Conservation (phyloP, 345 rosid genomes). For the Raphanus sativus region DNA sequence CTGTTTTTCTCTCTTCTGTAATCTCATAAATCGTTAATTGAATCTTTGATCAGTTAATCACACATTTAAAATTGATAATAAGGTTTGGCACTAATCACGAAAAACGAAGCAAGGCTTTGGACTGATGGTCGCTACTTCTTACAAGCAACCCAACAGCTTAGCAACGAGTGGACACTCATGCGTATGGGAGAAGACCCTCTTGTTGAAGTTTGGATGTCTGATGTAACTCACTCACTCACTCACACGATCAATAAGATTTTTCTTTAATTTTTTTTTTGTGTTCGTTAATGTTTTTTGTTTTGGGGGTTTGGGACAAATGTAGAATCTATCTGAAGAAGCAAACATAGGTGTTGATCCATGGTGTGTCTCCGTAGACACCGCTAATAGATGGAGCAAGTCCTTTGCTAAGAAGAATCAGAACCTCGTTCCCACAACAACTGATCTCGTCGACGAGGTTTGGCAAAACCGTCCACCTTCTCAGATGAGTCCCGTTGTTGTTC, state of each 20-base stretch:
- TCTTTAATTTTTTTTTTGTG: not conserved
- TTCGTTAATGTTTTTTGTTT: not conserved
- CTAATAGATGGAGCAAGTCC: conserved; percentile 71
- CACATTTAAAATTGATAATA: conserved; percentile 15
- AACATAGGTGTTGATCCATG: conserved; percentile 79
- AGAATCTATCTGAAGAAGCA: conserved; percentile 74
- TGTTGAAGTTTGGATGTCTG: conserved; percentile 78
- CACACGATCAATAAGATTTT: not conserved
- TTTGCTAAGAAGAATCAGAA: conserved; percentile 69
- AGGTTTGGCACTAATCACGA: conserved; percentile 86
- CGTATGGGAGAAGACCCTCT: conserved; percentile 90
- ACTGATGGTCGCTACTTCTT: conserved; percentile 93
- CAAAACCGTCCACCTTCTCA: conserved; percentile 64
- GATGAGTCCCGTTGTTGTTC: conserved; percentile 56
- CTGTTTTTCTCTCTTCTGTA: not conserved
- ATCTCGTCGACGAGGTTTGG: conserved; percentile 90
- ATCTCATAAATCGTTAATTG: not conserved
- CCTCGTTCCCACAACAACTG: conserved; percentile 61
- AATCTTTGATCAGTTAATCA: not conserved
- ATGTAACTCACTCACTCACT: conserved; percentile 53
- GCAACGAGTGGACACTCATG: conserved; percentile 83
- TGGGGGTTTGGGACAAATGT: conserved; percentile 3
- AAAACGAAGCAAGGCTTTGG: conserved; percentile 77
- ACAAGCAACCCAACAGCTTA: conserved; percentile 84
- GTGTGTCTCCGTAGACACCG: conserved; percentile 84